Evolutionary conservation across 2,329 filamentous ascomycete species (phyloP).

Genomic region (Aureobasidium subglaciale): DNA sequence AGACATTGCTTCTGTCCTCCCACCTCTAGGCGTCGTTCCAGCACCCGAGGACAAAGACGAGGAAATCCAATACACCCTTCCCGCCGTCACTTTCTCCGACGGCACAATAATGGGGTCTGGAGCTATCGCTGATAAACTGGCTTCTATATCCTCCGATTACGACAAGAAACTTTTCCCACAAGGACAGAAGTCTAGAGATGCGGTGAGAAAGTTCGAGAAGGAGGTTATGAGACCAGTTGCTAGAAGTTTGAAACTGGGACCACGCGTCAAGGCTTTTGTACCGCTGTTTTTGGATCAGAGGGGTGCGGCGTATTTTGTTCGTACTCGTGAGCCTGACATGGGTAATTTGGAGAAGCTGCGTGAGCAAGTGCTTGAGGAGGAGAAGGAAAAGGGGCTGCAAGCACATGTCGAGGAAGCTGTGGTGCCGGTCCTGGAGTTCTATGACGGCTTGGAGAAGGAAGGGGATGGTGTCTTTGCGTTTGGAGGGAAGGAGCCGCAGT

Average conservation of each 20-base stretch:
- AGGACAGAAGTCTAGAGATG: not conserved
- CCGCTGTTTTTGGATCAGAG: not conserved
- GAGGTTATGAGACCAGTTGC: not conserved
- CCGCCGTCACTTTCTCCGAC: not conserved
- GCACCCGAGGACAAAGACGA: not conserved
- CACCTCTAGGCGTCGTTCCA: not conserved
- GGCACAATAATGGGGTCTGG: slow-evolving; percentile 6
- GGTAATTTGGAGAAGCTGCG: not conserved
- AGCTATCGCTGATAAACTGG: not conserved
- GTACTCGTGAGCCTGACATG: not conserved
- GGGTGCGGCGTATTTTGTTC: not conserved
- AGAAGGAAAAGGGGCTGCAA: not conserved
- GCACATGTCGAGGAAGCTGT: not conserved
- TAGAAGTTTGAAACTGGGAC: not conserved
- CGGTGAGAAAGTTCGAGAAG: not conserved
- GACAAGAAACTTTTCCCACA: not conserved
- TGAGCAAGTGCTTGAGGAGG: not conserved
- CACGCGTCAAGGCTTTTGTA: not conserved
- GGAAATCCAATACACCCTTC: not conserved
- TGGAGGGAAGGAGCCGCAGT: not conserved
- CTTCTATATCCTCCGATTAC: not conserved
- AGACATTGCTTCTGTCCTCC: not conserved
- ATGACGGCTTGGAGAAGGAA: not conserved
- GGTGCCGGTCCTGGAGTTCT: not conserved
- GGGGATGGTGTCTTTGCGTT: not conserved